These are phyloP conservation scores for Arthroderma sp. DNA, from an alignment of 2,329 filamentous ascomycete genomes.

Conservation along the genomic window DNA sequence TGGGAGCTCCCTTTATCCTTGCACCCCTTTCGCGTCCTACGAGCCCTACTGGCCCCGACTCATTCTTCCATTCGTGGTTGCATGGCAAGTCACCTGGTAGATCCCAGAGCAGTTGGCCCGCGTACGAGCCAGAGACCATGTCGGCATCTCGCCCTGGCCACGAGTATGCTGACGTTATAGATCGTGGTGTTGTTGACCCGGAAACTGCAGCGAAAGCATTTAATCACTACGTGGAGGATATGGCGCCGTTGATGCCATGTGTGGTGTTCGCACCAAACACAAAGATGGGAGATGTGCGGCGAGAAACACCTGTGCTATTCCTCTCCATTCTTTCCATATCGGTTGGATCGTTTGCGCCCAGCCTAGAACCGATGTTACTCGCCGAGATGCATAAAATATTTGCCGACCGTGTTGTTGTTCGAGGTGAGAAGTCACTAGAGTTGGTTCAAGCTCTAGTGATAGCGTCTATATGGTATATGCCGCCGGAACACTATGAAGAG, in stretches of 20 bases:
- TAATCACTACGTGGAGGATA: conserved; percentile 42
- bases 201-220: conserved; percentile 46
- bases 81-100: conserved; percentile 7
- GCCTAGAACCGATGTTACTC: conserved; percentile 50
- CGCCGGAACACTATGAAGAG: conserved; percentile 71
- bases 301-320: conserved; percentile 48
- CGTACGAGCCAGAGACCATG: conserved; percentile 9
- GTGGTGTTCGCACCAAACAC: conserved; percentile 46
- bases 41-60: conserved; percentile 4
- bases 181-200: conserved; percentile 40
- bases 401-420: conserved; percentile 61
- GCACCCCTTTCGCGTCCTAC: conserved; percentile 14
- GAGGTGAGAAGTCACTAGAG: conserved; percentile 70
- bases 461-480: conserved; percentile 71
- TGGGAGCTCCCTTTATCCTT: conserved; percentile 10
- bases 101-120: conserved; percentile 14
- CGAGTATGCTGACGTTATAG: conserved; percentile 37
- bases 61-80: conserved; percentile 3
- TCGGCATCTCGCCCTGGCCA: conserved; percentile 15
- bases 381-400: conserved; percentile 60
- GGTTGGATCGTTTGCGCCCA: conserved; percentile 41
- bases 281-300: conserved; percentile 43
- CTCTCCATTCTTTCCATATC: conserved; percentile 46
- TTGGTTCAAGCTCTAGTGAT: conserved; percentile 68
- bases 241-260: conserved; percentile 45